Evolutionary conservation across 371 early-diverging fungal species (phyloP).

Genomic region (Mortierella sp.): DNA sequence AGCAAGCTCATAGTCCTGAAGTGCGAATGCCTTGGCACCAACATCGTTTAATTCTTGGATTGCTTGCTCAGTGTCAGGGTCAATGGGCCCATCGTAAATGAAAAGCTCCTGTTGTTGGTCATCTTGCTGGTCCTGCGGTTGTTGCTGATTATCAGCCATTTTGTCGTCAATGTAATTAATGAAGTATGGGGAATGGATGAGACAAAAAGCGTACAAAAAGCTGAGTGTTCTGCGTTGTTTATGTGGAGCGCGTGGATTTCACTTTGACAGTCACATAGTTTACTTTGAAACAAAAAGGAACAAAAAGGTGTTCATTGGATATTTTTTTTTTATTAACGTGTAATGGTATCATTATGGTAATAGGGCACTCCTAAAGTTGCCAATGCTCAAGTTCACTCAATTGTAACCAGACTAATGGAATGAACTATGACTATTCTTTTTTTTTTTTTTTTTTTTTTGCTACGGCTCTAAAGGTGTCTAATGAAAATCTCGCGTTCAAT

Average conservation of each 20-base stretch:
- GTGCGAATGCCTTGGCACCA: slow-evolving; percentile 73
- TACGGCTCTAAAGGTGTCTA: slow-evolving; percentile 10
- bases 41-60: slow-evolving; percentile 66
- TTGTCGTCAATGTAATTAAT: not conserved
- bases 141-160: slow-evolving; percentile 8
- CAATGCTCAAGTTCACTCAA: not conserved
- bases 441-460: slow-evolving; percentile 16
- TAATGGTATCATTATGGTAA: slow-evolving; percentile 26
- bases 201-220: not conserved
- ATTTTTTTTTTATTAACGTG: not conserved
- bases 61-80: slow-evolving; percentile 40
- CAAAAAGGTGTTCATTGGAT: no score
- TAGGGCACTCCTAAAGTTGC: not conserved
- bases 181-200: no score
- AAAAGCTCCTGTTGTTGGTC: slow-evolving; percentile 21
- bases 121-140: slow-evolving; percentile 17
- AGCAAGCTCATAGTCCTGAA: slow-evolving; percentile 71
- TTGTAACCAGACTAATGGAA: slow-evolving; percentile 36
- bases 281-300: no score
- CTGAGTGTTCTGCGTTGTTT: not conserved
- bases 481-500: slow-evolving; percentile 4
- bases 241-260: not conserved
- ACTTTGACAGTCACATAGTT: slow-evolving; percentile 1
- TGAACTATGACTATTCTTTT: slow-evolving; percentile 3
- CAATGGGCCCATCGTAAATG: slow-evolving; percentile 47